These are phyloP conservation scores for Prillingera fragicola DNA, from an alignment of 1,284 basidiomycete genomes.

Conservation along the genomic window DNA sequence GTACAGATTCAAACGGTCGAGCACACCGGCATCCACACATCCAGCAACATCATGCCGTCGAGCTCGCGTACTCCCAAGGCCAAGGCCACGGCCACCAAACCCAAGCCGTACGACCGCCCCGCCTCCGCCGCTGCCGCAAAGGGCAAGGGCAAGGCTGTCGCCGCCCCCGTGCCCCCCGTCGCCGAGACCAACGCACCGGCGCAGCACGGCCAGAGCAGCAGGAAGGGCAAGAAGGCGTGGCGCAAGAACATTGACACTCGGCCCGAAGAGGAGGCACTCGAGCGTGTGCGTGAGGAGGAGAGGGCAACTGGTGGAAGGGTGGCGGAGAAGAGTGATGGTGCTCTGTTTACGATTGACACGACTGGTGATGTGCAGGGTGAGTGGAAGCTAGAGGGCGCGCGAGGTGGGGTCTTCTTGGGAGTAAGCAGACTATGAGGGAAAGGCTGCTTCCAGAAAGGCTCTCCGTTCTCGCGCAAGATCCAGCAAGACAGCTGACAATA, in stretches of 20 bases:
- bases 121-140: conserved; percentile 6
- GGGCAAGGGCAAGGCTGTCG: conserved; percentile 19
- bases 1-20: no score
- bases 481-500: no score
- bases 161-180: conserved; percentile 5
- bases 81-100: conserved; percentile 10
- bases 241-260: conserved; percentile 82
- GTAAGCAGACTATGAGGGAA: background rate
- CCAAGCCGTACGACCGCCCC: conserved; percentile 21
- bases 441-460: no score
- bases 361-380: conserved; percentile 69
- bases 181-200: conserved; percentile 55
- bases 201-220: conserved; percentile 63
- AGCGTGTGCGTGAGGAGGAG: conserved; percentile 69
- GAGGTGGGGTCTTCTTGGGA: conserved; percentile 1
- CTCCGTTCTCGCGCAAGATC: no score
- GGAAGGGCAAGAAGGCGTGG: conserved; percentile 89
- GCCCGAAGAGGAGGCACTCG: conserved; percentile 66
- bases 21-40: no score
- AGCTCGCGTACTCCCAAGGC: no score
- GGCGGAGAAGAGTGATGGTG: conserved; percentile 52
- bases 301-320: conserved; percentile 60
- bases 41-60: no score
- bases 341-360: conserved; percentile 73
- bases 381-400: conserved; percentile 27